Base-by-base conservation (phyloP, 805 yeast species). In the Pichia kluyveri region DNA sequence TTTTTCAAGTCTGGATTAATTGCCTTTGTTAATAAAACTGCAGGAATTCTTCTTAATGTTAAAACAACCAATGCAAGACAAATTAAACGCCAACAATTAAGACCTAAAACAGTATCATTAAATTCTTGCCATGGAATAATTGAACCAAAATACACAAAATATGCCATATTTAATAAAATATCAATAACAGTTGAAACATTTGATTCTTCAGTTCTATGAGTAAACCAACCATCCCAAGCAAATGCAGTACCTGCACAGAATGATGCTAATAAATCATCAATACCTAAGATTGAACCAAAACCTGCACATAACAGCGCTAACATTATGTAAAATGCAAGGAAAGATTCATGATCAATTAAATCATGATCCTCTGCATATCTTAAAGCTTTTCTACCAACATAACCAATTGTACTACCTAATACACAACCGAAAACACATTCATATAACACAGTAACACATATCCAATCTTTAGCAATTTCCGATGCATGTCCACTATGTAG, bases 231-330 rank as follows among this genome's bases (percentile, higher is more conserved):
- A 59, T 80, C 80, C 89, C 89, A 83, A 5, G 85, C 79, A 59
- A 83, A 81, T 0, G 83, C 77, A 2, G 83, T 75, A 27, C 89
- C 89, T 1, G 87, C 88, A 8, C 83, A 77, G 60, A 83, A 83
- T 11, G 87, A 80, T 5, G 82, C 86, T 43, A 83, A 68, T 48
- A 83, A 72, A 59, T 83, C 89, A 62, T 83, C 89, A 17, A 80
- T 77, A 18, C 88, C 89, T 40, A 83, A 60, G 63, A 82, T 71
- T 9, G 86, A 64, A 55, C 89, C 75, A 63, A 80, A 58, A 52
- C 90, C 77, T 43, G 82, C 76, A 58, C 82, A 76, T 59, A 76
- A 62, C 64, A 73, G 64, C 47, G 86, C 73, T 52, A 75, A 54
- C 64, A 80, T 72, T 53, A 77, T 65, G 60, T 79, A 72, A 56